These are phyloP conservation scores for Geopyxis carbonaria DNA, from an alignment of 495 filamentous ascomycete species.

Conservation along the genomic window DNA sequence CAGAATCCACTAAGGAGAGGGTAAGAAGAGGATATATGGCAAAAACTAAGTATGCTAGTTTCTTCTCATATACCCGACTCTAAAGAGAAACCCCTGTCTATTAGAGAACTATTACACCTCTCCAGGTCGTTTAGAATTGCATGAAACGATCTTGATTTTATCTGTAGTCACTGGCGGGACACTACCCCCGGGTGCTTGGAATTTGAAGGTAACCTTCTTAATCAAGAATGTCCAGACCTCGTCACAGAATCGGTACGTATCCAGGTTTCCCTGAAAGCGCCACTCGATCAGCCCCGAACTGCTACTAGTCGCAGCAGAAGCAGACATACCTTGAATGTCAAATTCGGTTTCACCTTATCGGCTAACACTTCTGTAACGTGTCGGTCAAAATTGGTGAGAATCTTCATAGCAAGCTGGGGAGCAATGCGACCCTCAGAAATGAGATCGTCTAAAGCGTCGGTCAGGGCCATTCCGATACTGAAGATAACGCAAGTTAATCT, in stretches of 20 bases:
- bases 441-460: conserved; percentile 89
- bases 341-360: conserved; percentile 74
- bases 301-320: not conserved
- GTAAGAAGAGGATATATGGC: no score
- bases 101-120: conserved; percentile 43
- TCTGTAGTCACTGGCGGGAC: conserved; percentile 44
- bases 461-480: conserved; percentile 80
- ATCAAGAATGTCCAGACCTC: conserved; percentile 99
- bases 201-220: conserved; percentile 94
- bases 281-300: conserved; percentile 4
- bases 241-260: conserved; percentile 99
- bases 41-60: no score
- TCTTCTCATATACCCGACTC: no score
- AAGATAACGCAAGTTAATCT: conserved; percentile 13
- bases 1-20: no score
- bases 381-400: conserved; percentile 81
- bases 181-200: conserved; percentile 49
- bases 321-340: conserved; percentile 79
- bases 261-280: conserved; percentile 63
- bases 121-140: conserved; percentile 70
- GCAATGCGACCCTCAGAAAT: conserved; percentile 87
- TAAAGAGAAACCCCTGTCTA: no score
- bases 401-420: conserved; percentile 96
- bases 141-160: conserved; percentile 94
- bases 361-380: conserved; percentile 72